Evolutionary conservation across 2,329 filamentous ascomycete species (phyloP).

Genomic region (Monilinia fructicola): DNA sequence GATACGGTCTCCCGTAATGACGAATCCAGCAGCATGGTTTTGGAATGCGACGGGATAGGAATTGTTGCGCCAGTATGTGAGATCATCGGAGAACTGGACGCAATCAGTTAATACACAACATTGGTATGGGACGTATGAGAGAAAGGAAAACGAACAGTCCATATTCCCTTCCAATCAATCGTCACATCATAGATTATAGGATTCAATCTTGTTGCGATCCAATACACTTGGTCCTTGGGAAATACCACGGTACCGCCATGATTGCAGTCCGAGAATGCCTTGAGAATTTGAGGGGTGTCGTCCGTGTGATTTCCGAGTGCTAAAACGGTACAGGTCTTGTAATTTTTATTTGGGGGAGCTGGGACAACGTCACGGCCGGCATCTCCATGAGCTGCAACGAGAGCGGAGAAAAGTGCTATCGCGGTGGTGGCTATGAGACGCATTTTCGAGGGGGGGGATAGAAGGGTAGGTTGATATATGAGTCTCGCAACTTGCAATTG

Average conservation of each 20-base stretch:
- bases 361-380: conserved; percentile 14
- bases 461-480: neutral
- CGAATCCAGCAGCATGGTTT: conserved; percentile 55
- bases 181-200: conserved; percentile 50
- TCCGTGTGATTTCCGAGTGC: conserved; percentile 46
- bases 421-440: neutral
- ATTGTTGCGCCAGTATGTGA: conserved; percentile 56
- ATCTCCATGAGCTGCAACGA: conserved; percentile 5
- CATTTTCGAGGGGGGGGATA: neutral
- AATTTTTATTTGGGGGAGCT: conserved; percentile 13
- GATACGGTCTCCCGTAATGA: conserved; percentile 52
- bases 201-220: conserved; percentile 51
- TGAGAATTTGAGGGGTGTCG: conserved; percentile 52
- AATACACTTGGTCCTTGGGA: conserved; percentile 50
- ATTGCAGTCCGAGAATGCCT: conserved; percentile 51
- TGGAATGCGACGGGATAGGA: conserved; percentile 55
- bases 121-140: neutral
- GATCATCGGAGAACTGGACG: conserved; percentile 48
- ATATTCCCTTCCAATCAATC: conserved; percentile 54
- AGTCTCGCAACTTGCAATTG: neutral
- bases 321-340: conserved; percentile 43
- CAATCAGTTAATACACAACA: neutral
- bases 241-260: conserved; percentile 52
- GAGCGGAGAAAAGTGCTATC: conserved; percentile 7
- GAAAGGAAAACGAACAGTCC: conserved; percentile 44